Base-by-base conservation (phyloP, 2,329 filamentous ascomycete genomes). In the Phaeosphaeriaceae sp. region DNA sequence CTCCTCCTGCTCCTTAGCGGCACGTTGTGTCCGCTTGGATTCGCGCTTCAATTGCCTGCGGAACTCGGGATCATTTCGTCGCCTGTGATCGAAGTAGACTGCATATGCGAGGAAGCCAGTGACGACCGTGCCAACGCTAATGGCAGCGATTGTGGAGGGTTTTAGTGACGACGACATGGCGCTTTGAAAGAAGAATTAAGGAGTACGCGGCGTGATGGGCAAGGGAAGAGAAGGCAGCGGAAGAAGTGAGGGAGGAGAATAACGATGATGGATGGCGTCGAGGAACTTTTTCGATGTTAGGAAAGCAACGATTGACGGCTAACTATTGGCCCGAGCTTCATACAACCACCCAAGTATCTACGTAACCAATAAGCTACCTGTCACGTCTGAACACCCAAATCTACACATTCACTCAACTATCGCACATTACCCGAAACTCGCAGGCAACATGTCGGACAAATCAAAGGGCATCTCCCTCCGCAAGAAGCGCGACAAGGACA, bases 1-100 rank as follows among this genome's bases (percentile, higher is more conserved):
- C 69, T 87, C 84, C 54, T 86, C 87, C 70, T 87, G 82, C 66
- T 89, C 87, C 78, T 91, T 90, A 66, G 87, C 85, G 52, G 79
- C 84, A 62, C 87, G 87, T 58, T 82, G 84, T 73, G 88, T 84
- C 70, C 83, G 83, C 76, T 89, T 88, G 73, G 89, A 87, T 75
- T 90, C 89, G 69, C 87, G 85, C 74, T 89, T 89, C 66, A 87
- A 72, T 33, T 79, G 73, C 70, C 79, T 83, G 64, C 85, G 80
- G 76, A 87, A 87, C 30, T 83, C 80, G 46, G 83, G 79, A 63
- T 87, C 84, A 60, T 80, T 83, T 62, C 84, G 83, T 69, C 85
- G 79, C 69, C 80, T 81, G 77, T 87, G 80, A 73, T 87, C 85
- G 60, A 87, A 87, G 77, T 87, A 87, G 60, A 83, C 74, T 61